Conservation (phyloP, 2,329 filamentous ascomycete genomes). For the Escovopsis sp. region DNA sequence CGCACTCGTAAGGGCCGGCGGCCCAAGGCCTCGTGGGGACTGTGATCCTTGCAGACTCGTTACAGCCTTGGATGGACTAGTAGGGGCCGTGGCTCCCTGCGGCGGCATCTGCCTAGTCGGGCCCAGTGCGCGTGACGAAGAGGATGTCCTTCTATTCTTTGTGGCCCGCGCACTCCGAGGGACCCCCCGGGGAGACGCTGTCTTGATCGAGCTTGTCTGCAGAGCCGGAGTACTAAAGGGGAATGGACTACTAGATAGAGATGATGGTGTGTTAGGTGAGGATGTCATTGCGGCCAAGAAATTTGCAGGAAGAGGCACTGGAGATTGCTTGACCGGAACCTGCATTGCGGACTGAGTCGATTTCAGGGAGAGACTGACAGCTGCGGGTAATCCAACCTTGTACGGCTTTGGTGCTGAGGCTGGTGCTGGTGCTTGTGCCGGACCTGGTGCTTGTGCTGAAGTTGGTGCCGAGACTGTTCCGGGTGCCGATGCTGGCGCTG, state of each 20-base stretch:
- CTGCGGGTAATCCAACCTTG: conserved; percentile 18
- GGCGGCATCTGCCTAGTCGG: no score
- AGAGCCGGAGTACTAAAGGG: conserved; percentile 5
- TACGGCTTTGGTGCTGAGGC: conserved; percentile 14
- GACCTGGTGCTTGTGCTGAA: not conserved
- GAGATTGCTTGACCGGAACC: conserved; percentile 27
- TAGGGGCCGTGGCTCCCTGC: no score
- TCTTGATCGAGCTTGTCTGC: conserved; percentile 3
- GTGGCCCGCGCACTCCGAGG: not conserved
- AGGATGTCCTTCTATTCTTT: no score
- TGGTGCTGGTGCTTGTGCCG: not conserved
- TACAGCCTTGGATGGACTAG: no score
- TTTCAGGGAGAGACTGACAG: conserved; percentile 10
- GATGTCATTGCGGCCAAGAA: conserved; percentile 27
- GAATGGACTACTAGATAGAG: conserved; percentile 6
- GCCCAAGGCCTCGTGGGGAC: no score
- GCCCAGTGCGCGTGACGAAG: no score
- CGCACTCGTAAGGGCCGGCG: no score
- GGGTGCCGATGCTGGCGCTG: not conserved
- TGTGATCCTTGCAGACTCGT: no score
- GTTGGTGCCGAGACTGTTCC: not conserved
- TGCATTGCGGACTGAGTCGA: conserved; percentile 17
- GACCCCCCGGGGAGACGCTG: conserved; percentile 3
- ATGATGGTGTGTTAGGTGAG: conserved; percentile 9
- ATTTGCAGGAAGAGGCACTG: conserved; percentile 29